phyloP scores from a whole-genome alignment of 371 early-diverging fungal species.

The Mycotypha africana region DNA sequence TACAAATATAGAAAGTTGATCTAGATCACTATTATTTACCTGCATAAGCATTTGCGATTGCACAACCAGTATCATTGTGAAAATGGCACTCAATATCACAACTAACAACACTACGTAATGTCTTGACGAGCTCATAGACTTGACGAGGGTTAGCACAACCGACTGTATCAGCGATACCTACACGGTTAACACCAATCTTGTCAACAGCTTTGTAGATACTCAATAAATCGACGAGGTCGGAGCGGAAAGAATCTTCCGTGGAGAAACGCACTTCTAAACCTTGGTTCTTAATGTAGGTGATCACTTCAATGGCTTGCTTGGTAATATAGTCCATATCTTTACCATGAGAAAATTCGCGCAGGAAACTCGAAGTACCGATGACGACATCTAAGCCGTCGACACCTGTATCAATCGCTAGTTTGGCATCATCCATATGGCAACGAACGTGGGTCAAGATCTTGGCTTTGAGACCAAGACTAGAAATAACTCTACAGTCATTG shows the following conservation, averaged over 20 bases:
- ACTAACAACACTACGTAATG: constrained; percentile 87
- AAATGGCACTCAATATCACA: constrained; percentile 98
- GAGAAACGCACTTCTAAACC: constrained; percentile 96
- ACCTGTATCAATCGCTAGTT: constrained; percentile 91
- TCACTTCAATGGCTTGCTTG: constrained; percentile 90
- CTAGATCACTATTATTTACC: too few relatives aligned
- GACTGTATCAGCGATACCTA: constrained; percentile 97
- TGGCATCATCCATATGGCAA: constrained; percentile 97
- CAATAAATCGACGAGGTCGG: constrained; percentile 91
- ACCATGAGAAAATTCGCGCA: constrained; percentile 95
- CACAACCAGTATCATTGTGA: constrained; percentile 98
- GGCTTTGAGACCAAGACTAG: constrained; percentile 89
- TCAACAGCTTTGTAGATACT: constrained; percentile 92
- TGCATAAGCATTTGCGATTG: constrained; percentile 95
- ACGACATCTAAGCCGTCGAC: constrained; percentile 96
- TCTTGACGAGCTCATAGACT: constrained; percentile 94
- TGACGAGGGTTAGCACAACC: constrained; percentile 97
- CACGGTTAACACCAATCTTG: constrained; percentile 93
- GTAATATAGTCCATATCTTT: constrained; percentile 96
- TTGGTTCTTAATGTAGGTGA: constrained; percentile 88
- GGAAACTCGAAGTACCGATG: constrained; percentile 91
- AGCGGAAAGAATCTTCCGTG: constrained; percentile 95
- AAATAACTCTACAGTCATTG: constrained; percentile 85
- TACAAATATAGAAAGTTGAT: background rate
- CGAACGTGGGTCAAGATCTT: constrained; percentile 95